Conservation (phyloP, 176 grass and related monocot species). For the Alopecurus myosuroides region DNA sequence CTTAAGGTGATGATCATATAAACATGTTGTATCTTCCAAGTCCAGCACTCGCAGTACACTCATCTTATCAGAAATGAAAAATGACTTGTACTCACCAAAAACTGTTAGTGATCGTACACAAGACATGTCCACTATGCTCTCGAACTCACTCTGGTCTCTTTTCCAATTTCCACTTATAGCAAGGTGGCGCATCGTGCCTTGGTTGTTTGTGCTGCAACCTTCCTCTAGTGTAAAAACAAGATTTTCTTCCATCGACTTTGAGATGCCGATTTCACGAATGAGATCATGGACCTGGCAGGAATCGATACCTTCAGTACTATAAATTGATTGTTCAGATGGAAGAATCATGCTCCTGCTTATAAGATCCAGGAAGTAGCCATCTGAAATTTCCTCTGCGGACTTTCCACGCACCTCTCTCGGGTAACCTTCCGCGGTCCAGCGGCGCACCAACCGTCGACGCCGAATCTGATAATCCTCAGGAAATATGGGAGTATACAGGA, state of each 20-base stretch:
- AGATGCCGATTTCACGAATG: conserved; percentile 11
- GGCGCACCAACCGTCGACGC: background rate
- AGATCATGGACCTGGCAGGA: conserved; percentile 31
- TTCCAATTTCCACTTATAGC: background rate
- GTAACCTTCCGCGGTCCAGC: conserved; percentile 34
- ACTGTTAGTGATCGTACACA: conserved; percentile 4
- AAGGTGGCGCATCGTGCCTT: background rate
- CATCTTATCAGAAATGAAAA: background rate
- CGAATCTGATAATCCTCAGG: background rate
- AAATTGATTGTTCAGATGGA: background rate
- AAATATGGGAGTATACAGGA: background rate
- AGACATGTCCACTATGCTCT: background rate
- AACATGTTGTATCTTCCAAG: background rate
- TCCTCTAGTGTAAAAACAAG: conserved; percentile 5
- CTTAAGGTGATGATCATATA: background rate
- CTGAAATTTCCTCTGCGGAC: background rate
- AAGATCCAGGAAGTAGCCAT: background rate
- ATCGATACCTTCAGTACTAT: background rate
- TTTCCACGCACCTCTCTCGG: background rate
- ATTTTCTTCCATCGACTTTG: conserved; percentile 9
- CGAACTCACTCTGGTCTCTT: background rate
- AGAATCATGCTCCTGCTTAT: conserved; percentile 5
- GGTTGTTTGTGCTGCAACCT: background rate
- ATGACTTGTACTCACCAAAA: background rate
- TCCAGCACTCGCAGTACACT: conserved; percentile 19